Conservation (phyloP, 495 filamentous ascomycete species). For the Staphylotrichum longicolle region DNA sequence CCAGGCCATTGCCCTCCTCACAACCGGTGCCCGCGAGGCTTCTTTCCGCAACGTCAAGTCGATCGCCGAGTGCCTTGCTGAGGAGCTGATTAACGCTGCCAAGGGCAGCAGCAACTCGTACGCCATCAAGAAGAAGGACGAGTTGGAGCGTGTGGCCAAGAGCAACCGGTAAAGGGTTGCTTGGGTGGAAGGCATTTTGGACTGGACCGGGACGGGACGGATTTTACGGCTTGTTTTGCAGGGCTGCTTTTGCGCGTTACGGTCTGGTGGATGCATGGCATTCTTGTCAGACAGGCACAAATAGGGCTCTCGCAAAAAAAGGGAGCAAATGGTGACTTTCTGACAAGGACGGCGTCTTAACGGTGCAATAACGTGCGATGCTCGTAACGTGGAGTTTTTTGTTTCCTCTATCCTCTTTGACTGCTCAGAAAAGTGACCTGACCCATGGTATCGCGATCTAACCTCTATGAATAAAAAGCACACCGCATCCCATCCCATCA, state of each 20-base stretch:
- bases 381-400: slow-evolving; percentile 18
- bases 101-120: slow-evolving; percentile 99
- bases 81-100: slow-evolving; percentile 99
- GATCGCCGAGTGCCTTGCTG: slow-evolving; percentile 95
- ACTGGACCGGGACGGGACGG: slow-evolving; percentile 37
- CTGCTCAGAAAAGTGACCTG: background rate
- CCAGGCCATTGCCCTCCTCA: slow-evolving; percentile 97
- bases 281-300: slow-evolving; percentile 49
- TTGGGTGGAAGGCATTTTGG: slow-evolving; percentile 39
- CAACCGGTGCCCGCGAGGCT: slow-evolving; percentile 94
- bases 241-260: slow-evolving; percentile 52
- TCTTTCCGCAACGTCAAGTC: slow-evolving; percentile 99
- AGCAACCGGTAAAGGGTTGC: slow-evolving; percentile 81
- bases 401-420: slow-evolving; percentile 6
- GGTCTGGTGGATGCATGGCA: slow-evolving; percentile 48
- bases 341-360: slow-evolving; percentile 19
- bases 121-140: slow-evolving; percentile 99
- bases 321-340: slow-evolving; percentile 29
- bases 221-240: slow-evolving; percentile 49
- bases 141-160: slow-evolving; percentile 99
- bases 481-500: no score
- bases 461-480: background rate
- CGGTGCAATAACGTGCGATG: slow-evolving; percentile 13
- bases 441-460: slow-evolving; percentile 13
- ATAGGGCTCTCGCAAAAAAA: slow-evolving; percentile 40